Evolutionary conservation across 495 filamentous ascomycete species (phyloP), one percentile per base, ranked within the genome.

Genomic region (Tuber indicum): DNA sequence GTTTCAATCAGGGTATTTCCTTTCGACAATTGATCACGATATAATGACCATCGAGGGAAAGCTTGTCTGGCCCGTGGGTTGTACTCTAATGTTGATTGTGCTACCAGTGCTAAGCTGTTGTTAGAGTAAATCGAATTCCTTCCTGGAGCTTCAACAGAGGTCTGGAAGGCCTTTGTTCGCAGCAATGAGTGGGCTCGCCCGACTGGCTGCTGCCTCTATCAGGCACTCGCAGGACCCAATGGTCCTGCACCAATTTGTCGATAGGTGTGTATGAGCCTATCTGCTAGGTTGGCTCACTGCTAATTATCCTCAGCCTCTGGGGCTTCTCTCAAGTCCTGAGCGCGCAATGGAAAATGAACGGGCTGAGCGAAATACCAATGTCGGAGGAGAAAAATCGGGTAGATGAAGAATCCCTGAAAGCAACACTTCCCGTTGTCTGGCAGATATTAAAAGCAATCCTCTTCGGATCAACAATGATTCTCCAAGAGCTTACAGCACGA

Each of bases 321-420:
- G 87, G 86, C 17, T 97, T 99, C 81, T 88, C 91, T 12, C 87
- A 89, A 43, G 91, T 87, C 5, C 81, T 99, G 39, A 86, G 91
- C 72, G 87, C 90, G n/a, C 91, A 93, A 81, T 99, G 96, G 96
- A 89, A 91, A 72, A 89, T 90, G 77, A 96, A 91, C 83, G 93
- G 93, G 79, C 87, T 99, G 47, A 96, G 92, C 1, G 90, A 92
- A 76, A 87, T 98, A 73, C 96, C 98, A 78, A 83, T 87, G 71
- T 89, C 92, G 0, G 92, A 97, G 83, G 94, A 98, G 81, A 78
- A 81, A 3, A 84, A 87, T 39, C 92, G 88, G 78, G 85, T 99
- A 23, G 89, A 91, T 39, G 86, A 89, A 0, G 92, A 97, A 74
- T 90, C 92, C 0, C 77, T 92, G 71, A 85, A 89, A 75, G 88